Evolutionary conservation across 768 basidiomycete species (phyloP), one percentile per base, ranked within the genome.

Genomic region (Imleria badia): DNA sequence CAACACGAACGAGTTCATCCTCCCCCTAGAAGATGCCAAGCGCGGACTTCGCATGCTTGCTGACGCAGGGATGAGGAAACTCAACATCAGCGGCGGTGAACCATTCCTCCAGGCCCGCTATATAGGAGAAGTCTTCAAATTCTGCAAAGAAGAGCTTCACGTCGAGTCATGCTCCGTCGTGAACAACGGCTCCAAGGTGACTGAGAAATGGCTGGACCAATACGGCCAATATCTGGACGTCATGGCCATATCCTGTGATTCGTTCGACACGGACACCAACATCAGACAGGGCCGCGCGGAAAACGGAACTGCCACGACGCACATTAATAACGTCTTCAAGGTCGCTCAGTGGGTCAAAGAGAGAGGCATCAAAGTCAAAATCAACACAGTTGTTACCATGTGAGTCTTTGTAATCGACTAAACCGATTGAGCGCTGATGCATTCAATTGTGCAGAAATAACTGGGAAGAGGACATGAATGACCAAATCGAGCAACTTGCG

Each of bases 201-300:
- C 75, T 0, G 70, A 75, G 43, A 71, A 64, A 51, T 77, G 76
- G 75, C 36, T 77, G 19, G 72, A 74, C 40, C 64, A 61, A 6
- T 77, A 75, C 30, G 73, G 76, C 1, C 42, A 65, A 58, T 76
- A 72, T 52, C 55, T 76, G 26, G 75, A 76, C 33, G 64, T 76
- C 31, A 76, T 76, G 67, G 75, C 75, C 0, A 73, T 77, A 4
- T 76, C 75, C 1, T 77, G 76, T 33, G 75, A 77, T 40, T 69
- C 69, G 13, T 76, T 77, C 36, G 71, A 73, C 44, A 14, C 39
- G 0, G 74, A 75, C 33, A 70, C 70, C 9, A 76, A 76, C 47
- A 20, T 70, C 33, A 66, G 55, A 19, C 64, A 73, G 43, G 70
- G 75, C 48, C 46, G 71, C 13, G 57, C 68, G 7, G 75, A 75